Evolutionary conservation across 2,329 filamentous ascomycete genomes (phyloP), one percentile per base, ranked within the genome.

Genomic region (Chaetomium sp.): DNA sequence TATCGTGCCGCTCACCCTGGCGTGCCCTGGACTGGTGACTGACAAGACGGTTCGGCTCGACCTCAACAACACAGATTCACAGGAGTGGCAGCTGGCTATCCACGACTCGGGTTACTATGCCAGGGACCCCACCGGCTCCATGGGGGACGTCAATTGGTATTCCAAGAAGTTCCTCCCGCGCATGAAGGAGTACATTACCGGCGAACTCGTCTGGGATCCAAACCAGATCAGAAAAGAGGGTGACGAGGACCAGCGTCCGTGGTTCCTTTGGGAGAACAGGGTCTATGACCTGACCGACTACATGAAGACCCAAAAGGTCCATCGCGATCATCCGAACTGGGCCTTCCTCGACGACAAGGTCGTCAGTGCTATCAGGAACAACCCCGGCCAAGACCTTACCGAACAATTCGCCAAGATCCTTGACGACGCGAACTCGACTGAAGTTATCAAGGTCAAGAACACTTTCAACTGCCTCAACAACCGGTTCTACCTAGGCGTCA

Each of bases 271-370:
- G 67, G 82, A 92, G 33, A 82, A 88, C 61, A 85, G 84, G 59
- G 83, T 99, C 23, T 98, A 95, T 74, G 96, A 99, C 75, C 78
- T 99, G 61, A 96, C 92, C 0, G 87, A 98, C 75, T 99, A 99
- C 78, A 94, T 93, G 77, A 82, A 92, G 74, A 97, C 93, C 0
- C 78, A 88, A 9, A 69, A 81, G 23, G 80, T 83, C 72, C 82
- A 88, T 69, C 21, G 38, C 23, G 80, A 87, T 62, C 71, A 81
- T 5, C 73, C 78, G 0, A 74, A 75, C 0, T 96, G 91, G 78
- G 76, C 83, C 10, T 98, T 96, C 78, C 81, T 99, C 33, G 88
- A 95, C 66, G 70, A 74, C 1, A 83, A 85, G 7, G 78, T 99
- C 5, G 83, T 85, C 1, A 82, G 88, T 2, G 76, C 94, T 12